Base-by-base conservation (phyloP, 2,329 filamentous ascomycete genomes). In the Exophiala phaeomuriformis region DNA sequence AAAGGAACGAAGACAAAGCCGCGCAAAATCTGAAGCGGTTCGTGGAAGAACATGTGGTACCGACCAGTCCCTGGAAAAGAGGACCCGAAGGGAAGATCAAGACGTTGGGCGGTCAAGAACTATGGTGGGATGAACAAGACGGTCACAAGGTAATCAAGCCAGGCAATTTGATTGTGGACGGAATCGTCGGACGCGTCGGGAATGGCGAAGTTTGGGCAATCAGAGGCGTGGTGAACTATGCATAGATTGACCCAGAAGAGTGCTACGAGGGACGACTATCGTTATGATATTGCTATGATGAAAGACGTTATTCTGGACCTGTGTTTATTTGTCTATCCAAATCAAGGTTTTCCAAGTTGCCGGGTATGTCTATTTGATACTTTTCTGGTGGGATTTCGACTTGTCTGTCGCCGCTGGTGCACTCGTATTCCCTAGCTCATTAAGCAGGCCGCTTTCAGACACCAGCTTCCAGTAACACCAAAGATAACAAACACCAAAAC, bases 161-260 rank as follows among this genome's bases (percentile, higher is more conserved):
- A 0, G 86, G 85, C 4, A 78, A 82, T 59, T 81, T 96, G 41
- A 83, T 90, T 68, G 86, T 97, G 9, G 80, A 83, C 40, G 82
- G 76, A 53, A 76, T 95, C 48, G 85, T 84, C 1, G 85, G 84
- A 61, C 79, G 82, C 56, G 90, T 94, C 12, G 79, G 82, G 2
- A 98, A 97, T 67, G 93, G 93, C 3, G 87, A 97, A 71, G 78
- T 97, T 62, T 94, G 88, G 88, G 78, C 90, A 36, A 66, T 88
- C 55, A 80, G 80, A 60, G 77, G 75, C 3, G 79, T 84, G 28
- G 64, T 85, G 54, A 80, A 80, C 54, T 80, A 80, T 61, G 63
- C 62, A 29, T 68, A 52, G 61, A 35, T n/a, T 5, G 7, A 41
- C 12, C 5, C 7, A 19, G 19, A 19, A 19, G 19, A 19, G 19